A percentile compares a stretch with the other conserved stretches of the same genome.
Conservation (phyloP, 176 grass and related monocot species). For the Pontederia paniculata region DNA sequence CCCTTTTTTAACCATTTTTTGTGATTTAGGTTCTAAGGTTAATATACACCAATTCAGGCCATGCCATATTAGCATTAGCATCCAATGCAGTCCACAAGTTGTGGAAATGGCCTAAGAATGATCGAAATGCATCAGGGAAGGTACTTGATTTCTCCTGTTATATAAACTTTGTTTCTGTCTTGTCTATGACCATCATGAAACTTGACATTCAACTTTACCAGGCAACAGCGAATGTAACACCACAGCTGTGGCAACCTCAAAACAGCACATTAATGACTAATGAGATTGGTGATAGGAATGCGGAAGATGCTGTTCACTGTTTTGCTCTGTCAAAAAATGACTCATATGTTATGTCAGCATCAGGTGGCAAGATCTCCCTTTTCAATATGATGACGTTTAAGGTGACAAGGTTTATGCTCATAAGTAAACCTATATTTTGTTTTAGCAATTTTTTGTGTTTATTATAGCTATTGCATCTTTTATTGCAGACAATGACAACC, state of each 20-base stretch:
- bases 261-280: conserved; percentile 19
- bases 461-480: not conserved
- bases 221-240: conserved; percentile 9
- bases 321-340: conserved; percentile 25
- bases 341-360: conserved; percentile 21
- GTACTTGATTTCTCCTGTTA: not conserved
- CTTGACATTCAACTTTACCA: not conserved
- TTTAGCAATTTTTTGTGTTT: not conserved
- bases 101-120: conserved; percentile 19
- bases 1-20: not conserved
- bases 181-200: not conserved
- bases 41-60: conserved; percentile 19
- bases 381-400: conserved; percentile 18
- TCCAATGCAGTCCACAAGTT: conserved; percentile 22
- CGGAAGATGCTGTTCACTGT: conserved; percentile 15
- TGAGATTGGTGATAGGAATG: conserved; percentile 5
- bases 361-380: conserved; percentile 22
- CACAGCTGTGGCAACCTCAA: conserved; percentile 9
- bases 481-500: conserved; percentile 9
- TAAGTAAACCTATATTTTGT: not conserved
- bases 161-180: not conserved
- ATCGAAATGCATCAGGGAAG: conserved; percentile 16
- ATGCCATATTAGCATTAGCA: conserved; percentile 17
- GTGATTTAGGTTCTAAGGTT: conserved; percentile 15
- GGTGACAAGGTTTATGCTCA: not conserved